Percentiles rank a stretch among this genome's conserved stretches.
These are phyloP conservation scores for Geosmithia flava DNA, from an alignment of 2,329 filamentous ascomycete genomes.

Conservation along the genomic window DNA sequence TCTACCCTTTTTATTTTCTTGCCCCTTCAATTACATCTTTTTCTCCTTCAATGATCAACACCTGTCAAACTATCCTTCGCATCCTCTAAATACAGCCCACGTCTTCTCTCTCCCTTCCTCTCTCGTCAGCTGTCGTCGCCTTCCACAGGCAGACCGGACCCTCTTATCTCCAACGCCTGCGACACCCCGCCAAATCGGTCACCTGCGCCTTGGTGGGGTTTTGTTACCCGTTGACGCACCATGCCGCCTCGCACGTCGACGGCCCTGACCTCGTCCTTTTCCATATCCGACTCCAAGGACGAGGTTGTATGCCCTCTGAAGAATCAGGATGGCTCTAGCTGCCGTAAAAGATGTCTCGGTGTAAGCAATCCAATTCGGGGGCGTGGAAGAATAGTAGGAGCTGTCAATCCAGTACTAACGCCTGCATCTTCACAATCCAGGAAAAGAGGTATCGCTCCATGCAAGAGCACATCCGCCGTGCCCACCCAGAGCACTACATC, in stretches of 20 bases:
- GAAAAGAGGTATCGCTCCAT: slow-evolving; percentile 96
- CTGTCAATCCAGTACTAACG: background rate
- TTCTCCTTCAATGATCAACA: background rate
- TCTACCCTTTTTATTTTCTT: background rate
- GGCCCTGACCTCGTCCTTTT: slow-evolving; percentile 72
- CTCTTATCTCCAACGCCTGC: background rate
- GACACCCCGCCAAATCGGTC: slow-evolving; percentile 1
- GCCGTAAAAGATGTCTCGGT: slow-evolving; percentile 93
- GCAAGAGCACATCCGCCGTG: slow-evolving; percentile 97
- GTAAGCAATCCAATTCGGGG: slow-evolving; percentile 47
- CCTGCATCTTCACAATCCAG: slow-evolving; percentile 28
- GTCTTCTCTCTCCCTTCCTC: background rate
- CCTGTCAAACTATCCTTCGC: background rate
- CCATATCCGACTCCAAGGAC: slow-evolving; percentile 82
- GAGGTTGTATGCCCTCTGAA: slow-evolving; percentile 93
- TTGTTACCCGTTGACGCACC: slow-evolving; percentile 19
- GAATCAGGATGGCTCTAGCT: slow-evolving; percentile 94
- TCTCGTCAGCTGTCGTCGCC: background rate
- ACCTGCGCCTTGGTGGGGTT: slow-evolving; percentile 35
- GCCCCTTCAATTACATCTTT: background rate
- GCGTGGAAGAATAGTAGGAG: background rate
- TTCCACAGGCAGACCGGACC: background rate
- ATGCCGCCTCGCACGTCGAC: slow-evolving; percentile 78
- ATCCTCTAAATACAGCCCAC: background rate
- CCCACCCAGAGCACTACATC: slow-evolving; percentile 95